These are phyloP conservation scores for Pseudonitzschia multistriata DNA, from an alignment of 108 stramenopile genomes.

Conservation along the genomic window DNA sequence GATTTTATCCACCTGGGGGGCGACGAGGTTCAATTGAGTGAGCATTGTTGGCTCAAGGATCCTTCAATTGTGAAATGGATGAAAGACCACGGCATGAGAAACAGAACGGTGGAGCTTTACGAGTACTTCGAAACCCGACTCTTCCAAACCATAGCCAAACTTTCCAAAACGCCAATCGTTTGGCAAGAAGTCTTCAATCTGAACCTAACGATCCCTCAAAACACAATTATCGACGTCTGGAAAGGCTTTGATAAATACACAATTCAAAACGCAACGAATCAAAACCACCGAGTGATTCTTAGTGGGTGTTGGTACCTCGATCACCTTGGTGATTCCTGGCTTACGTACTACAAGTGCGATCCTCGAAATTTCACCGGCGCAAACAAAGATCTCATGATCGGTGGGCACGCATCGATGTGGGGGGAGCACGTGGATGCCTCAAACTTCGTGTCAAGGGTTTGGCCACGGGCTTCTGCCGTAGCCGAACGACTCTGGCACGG, in stretches of 20 bases:
- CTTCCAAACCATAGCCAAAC: slow-evolving; percentile 20
- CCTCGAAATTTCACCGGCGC: slow-evolving; percentile 44
- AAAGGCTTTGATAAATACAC: slow-evolving; percentile 40
- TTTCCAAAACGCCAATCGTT: slow-evolving; percentile 43
- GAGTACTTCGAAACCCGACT: slow-evolving; percentile 42
- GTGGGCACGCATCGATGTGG: slow-evolving; percentile 77
- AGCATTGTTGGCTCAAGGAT: slow-evolving; percentile 42
- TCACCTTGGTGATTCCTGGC: slow-evolving; percentile 42
- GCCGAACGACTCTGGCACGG: slow-evolving; percentile 65
- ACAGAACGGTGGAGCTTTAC: slow-evolving; percentile 27
- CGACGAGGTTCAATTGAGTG: slow-evolving; percentile 53
- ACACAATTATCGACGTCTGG: slow-evolving; percentile 59
- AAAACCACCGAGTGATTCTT: slow-evolving; percentile 27
- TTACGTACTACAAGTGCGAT: slow-evolving; percentile 44
- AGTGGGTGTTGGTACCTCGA: slow-evolving; percentile 76
- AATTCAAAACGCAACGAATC: slow-evolving; percentile 31
- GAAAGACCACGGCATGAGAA: slow-evolving; percentile 35
- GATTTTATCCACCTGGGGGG: slow-evolving; percentile 68
- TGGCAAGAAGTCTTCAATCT: slow-evolving; percentile 76
- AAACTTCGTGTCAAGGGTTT: slow-evolving; percentile 50
- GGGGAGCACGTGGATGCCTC: slow-evolving; percentile 63
- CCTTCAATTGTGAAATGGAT: slow-evolving; percentile 37
- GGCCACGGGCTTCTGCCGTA: slow-evolving; percentile 59
- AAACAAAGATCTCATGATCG: slow-evolving; percentile 42
- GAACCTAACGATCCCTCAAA: slow-evolving; percentile 28